Evolutionary conservation across 306 rosid genomes (phyloP), one percentile per base, ranked within the genome.

Genomic region (Inga oerstediana): DNA sequence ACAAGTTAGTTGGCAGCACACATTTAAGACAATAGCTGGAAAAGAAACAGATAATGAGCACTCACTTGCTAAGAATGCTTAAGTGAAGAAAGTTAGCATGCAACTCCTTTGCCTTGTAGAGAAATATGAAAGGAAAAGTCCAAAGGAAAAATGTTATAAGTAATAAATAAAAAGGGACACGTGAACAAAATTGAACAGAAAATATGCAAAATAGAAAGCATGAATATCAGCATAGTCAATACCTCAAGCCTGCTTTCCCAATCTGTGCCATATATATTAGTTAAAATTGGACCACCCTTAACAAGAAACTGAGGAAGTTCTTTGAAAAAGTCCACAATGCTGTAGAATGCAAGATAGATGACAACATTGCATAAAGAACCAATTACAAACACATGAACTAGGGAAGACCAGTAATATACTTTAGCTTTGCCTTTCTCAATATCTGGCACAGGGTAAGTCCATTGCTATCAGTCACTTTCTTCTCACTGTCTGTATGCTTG

Each of bases 211-310:
- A 81, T 65, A 17, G 61, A 69, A 69, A 76, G 43, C 80, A 64
- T 39, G 77, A 52, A 54, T 76, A 70, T 61, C 76, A 20, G 59
- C 41, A 27, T 56, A 72, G 65, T 58, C 56, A 76, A 80, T 90
- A 94, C 99, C 99, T 94, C 93, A 35, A 97, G 94, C 90, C 89
- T 97, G 86, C 71, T 89, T 83, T 97, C 98, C 99, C 99, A 97
- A 89, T 97, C 99, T 10, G 87, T 22, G 72, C 99, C 99, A 82
- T 91, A 92, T 44, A 86, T 19, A 81, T 82, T 83, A 80, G 92
- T 92, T 74, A 97, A 85, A 80, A 88, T 84, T 71, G 95, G 85
- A 86, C 98, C 95, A 51, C 97, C 95, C 87, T 93, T 97, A 10
- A 90, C 97, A 76, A 94, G 87, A 91, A 89, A 94, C 88, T 97